Base-by-base conservation (phyloP, 768 basidiomycete species). In the Naganishia randhawae region DNA sequence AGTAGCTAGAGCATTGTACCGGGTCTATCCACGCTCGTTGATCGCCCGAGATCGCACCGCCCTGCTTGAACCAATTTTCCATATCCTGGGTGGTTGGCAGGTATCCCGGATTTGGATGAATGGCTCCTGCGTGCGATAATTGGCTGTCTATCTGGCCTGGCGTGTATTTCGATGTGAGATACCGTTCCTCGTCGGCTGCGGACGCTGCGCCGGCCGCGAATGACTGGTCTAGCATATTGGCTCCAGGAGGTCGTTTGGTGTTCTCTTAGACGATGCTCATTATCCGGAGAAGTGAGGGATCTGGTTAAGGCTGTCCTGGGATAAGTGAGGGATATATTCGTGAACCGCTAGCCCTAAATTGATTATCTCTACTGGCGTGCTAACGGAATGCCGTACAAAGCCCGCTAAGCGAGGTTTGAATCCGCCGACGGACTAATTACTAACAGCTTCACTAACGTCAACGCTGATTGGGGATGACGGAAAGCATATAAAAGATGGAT, bases 371-470 rank as follows among this genome's bases (percentile, higher is more conserved):
- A n/a, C n/a, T n/a, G n/a, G n/a, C n/a, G n/a, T n/a, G n/a, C n/a
- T n/a, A n/a, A n/a, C 5, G 7, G 14, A 42, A 16, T 42, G 14
- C 27, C 32, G 51, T 51, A 51, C 29, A 10, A 51, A 51, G 7
- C 7, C n/a, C 50, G n/a, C 29, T 54, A 35, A 54, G 14, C 29
- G 33, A 13, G 42, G 17, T 54, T n/a, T 31, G 31, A 17, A 54
- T 54, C 33, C 29, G 29, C 52, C 52, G 52, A 35, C 52, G 45
- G 45, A 48, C n/a, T 48, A 48, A 48, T 22, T 48, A n/a, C 45
- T 48, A 48, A 22, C 19, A 22, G n/a, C 41, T n/a, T n/a, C n/a
- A n/a, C n/a, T n/a, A n/a, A n/a, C n/a, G n/a, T n/a, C n/a, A n/a
- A n/a, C n/a, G n/a, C n/a, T n/a, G n/a, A n/a, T n/a, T n/a, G n/a